A percentile compares a stretch with the other conserved stretches of the same genome.
These are phyloP conservation scores for Mrakiaceae sp. DNA, from an alignment of 1,284 basidiomycete genomes.

Conservation along the genomic window DNA sequence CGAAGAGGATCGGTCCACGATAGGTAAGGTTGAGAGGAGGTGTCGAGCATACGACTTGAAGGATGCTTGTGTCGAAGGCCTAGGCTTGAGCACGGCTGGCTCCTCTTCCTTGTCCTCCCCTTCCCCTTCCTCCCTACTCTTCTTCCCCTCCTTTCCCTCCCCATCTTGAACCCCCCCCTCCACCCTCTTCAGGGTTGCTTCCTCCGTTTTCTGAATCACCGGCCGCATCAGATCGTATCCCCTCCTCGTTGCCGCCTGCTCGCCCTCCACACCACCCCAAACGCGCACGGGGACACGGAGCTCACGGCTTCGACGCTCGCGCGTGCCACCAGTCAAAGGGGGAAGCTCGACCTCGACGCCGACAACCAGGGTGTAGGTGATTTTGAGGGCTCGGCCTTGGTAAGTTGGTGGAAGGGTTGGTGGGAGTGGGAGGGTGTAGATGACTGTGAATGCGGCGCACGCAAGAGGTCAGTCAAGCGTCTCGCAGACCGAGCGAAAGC, in stretches of 20 bases:
- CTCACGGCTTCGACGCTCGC: conserved; percentile 29
- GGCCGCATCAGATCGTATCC: conserved; percentile 32
- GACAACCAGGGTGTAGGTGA: conserved; percentile 78
- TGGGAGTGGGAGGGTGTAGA: conserved; percentile 64
- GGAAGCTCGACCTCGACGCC: conserved; percentile 39
- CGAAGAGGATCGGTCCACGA: background rate
- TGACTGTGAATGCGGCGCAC: conserved; percentile 41
- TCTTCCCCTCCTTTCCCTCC: too few species aligned
- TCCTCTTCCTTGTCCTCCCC: background rate
- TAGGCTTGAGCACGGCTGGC: background rate
- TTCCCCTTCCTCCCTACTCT: too few species aligned
- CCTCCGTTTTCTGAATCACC: conserved; percentile 34
- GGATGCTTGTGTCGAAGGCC: conserved; percentile 4
- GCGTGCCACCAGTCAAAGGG: background rate
- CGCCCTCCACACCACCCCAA: conserved; percentile 70
- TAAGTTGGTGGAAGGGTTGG: conserved; percentile 78
- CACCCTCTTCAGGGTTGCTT: conserved; percentile 21
- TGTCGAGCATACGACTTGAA: conserved; percentile 14
- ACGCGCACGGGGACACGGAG: conserved; percentile 80
- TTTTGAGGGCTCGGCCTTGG: conserved; percentile 66
- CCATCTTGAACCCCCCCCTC: too few species aligned
- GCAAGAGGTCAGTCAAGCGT: background rate
- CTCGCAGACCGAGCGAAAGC: background rate
- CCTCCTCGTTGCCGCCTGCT: conserved; percentile 28
- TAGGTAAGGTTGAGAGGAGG: conserved; percentile 12